These are phyloP conservation scores for Neoarthrinium moseri DNA, from an alignment of 2,329 filamentous ascomycete genomes.

Conservation along the genomic window DNA sequence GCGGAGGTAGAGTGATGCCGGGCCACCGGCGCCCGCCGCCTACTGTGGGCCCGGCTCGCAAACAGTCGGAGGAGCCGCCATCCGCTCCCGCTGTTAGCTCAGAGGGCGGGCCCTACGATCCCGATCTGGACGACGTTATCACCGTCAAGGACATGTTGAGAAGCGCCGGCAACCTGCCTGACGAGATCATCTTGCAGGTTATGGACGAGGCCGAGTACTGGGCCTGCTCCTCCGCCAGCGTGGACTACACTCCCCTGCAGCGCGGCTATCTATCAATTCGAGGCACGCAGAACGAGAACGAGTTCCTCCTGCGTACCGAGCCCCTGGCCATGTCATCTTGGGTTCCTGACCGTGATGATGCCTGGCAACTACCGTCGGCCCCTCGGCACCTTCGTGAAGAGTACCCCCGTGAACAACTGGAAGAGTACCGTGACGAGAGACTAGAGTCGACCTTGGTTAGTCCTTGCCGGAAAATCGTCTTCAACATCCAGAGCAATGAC, in stretches of 20 bases:
- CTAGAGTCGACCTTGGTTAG: conserved; percentile 39
- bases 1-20: conserved; percentile 12
- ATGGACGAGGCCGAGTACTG: conserved; percentile 64
- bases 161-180: conserved; percentile 43
- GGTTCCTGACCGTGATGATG: conserved; percentile 19
- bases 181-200: conserved; percentile 54
- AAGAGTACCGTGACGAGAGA: conserved; percentile 34
- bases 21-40: background rate
- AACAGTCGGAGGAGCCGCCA: background rate
- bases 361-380: conserved; percentile 20
- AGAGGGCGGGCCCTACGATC: conserved; percentile 14
- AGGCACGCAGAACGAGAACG: conserved; percentile 29
- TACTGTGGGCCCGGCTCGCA: background rate
- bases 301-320: conserved; percentile 39
- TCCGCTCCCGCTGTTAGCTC: background rate
- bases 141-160: conserved; percentile 47
- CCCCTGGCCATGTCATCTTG: conserved; percentile 38
- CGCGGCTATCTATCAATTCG: conserved; percentile 12
- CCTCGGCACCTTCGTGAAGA: conserved; percentile 25
- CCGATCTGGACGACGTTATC: conserved; percentile 41
- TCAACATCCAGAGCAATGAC: conserved; percentile 55
- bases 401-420: conserved; percentile 29
- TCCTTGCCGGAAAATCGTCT: conserved; percentile 61
- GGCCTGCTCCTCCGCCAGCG: conserved; percentile 44
- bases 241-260: conserved; percentile 22